Evolutionary conservation across 1,284 basidiomycete genomes (phyloP).

Genomic region (Somion occarium): DNA sequence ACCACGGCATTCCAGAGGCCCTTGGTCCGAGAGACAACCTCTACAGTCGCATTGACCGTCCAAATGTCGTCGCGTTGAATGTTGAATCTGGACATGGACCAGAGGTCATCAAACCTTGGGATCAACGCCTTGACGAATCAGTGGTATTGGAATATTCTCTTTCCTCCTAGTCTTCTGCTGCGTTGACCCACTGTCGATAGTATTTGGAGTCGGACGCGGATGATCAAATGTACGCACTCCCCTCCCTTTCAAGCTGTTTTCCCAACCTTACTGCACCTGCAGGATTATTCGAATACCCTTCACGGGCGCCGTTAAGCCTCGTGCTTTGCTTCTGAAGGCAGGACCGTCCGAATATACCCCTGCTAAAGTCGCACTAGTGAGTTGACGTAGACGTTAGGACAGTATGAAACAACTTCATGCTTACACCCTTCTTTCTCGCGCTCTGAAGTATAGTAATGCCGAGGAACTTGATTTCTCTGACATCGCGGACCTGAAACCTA

Average conservation of each 20-base stretch:
- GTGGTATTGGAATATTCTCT: conserved; percentile 37
- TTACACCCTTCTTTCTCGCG: background rate
- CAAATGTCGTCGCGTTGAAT: conserved; percentile 71
- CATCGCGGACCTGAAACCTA: conserved; percentile 50
- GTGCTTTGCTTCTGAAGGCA: conserved; percentile 68
- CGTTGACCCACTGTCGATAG: conserved; percentile 33
- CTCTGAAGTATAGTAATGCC: conserved; percentile 60
- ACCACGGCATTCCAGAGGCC: conserved; percentile 33
- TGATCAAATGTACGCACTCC: conserved; percentile 63
- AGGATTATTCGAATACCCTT: conserved; percentile 80
- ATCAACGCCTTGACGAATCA: conserved; percentile 58
- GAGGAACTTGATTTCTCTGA: conserved; percentile 74
- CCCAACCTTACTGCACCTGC: background rate
- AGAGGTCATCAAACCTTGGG: conserved; percentile 73
- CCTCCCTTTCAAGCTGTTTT: conserved; percentile 9
- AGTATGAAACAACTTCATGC: background rate
- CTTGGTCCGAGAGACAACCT: conserved; percentile 67
- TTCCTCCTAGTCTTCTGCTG: background rate
- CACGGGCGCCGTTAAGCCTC: conserved; percentile 73
- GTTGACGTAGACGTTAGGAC: conserved; percentile 19
- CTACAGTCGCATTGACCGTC: conserved; percentile 62
- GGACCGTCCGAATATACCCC: conserved; percentile 73
- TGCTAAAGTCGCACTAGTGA: conserved; percentile 57
- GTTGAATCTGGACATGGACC: conserved; percentile 40
- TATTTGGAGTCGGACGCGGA: conserved; percentile 78